Evolutionary conservation across 2,329 filamentous ascomycete species (phyloP), one percentile per base, ranked within the genome.

Genomic region (Simplicillium aogashimaense): DNA sequence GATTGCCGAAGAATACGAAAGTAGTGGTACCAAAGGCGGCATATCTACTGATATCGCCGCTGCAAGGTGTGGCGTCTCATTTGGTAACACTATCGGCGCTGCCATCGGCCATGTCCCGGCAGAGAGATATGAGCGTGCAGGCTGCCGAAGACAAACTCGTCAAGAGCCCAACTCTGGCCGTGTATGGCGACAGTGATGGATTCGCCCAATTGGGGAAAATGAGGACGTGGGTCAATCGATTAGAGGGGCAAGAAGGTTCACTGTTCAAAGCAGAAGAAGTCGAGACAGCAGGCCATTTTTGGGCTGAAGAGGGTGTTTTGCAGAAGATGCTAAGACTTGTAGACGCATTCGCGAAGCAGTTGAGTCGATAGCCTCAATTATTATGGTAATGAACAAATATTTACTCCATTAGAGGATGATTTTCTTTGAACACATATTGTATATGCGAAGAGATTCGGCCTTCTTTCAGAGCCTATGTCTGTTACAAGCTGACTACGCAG

Each of bases 101-200:
- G 7, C 65, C 65, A 50, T 47, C 54, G 0, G 45, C 44, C 14
- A 40, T 47, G 29, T 45, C 46, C 32, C 54, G 41, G 7, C 37
- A 49, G 4, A 38, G 44, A 37, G 38, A 35, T 44, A 42, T 48
- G 3, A 46, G 48, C 1, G 50, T 50, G 1, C 41, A 54, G 39
- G 56, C 47, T 1, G 65, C 67, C 2, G 74, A 80, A 41, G 59
- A 63, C 38, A 78, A 83, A 51, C 63, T 85, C 37, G 60, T 75
- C 1, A 56, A 61, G 2, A 70, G 80, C 50, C 68, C 70, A 1
- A 82, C 82, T 0, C 57, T 95, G 29, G 79, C 77, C 1, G 59
- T 94, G 0, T 94, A 81, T 53, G 90, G 89, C 2, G 76, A 81
- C 38, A 67, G 73, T 4, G 89, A 97, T 57, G 62, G 71, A 0